Evolutionary conservation across 371 early-diverging fungal genomes (phyloP).

Genomic region (Mortierella sp.): DNA sequence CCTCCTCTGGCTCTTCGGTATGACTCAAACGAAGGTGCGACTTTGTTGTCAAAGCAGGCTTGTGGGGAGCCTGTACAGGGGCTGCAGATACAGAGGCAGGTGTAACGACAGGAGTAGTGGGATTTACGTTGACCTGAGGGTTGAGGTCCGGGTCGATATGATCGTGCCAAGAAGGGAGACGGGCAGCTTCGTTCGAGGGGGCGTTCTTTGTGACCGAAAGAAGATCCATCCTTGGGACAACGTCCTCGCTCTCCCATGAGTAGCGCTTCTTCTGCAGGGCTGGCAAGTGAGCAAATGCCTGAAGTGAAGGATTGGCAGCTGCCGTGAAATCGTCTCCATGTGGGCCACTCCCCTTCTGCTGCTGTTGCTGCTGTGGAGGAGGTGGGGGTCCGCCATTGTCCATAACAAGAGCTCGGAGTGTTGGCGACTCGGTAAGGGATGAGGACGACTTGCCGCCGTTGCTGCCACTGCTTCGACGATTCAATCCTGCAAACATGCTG

Average conservation of each 20-base stretch:
- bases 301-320: conserved; percentile 1
- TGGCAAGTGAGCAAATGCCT: conserved; percentile 10
- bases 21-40: conserved; percentile 24
- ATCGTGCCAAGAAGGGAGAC: conserved; percentile 1
- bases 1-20: not conserved
- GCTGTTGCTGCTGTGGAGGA: not conserved
- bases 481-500: conserved; percentile 23
- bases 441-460: conserved; percentile 18
- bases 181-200: not conserved
- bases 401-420: not conserved
- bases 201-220: conserved; percentile 10
- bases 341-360: not conserved
- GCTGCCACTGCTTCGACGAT: conserved; percentile 35
- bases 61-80: not conserved
- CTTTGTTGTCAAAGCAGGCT: conserved; percentile 15
- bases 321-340: not conserved
- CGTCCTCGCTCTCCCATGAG: conserved; percentile 51
- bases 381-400: not conserved
- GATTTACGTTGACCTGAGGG: not conserved
- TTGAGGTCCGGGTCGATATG: conserved; percentile 2
- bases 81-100: not conserved
- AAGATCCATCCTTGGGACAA: conserved; percentile 45
- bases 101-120: not conserved
- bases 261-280: conserved; percentile 34
- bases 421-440: conserved; percentile 4